These are phyloP conservation scores for Russula earlei DNA, from an alignment of 768 basidiomycete genomes.

Conservation along the genomic window DNA sequence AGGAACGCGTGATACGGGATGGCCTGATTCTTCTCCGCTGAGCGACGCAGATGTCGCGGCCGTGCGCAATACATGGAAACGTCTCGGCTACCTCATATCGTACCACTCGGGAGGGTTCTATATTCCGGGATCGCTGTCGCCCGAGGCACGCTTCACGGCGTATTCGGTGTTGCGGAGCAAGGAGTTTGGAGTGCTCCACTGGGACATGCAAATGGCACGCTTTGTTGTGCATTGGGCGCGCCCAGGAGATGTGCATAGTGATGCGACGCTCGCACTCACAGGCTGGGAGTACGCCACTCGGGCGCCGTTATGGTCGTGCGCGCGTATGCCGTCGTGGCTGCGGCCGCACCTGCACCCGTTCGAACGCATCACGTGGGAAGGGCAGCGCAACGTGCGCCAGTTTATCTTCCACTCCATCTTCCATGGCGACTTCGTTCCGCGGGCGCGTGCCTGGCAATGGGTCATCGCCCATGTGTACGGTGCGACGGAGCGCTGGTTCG, in stretches of 20 bases:
- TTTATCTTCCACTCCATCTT: conserved; percentile 22
- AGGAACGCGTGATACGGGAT: conserved; percentile 16
- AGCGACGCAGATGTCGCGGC: conserved; percentile 21
- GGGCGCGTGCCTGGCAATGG: conserved; percentile 22
- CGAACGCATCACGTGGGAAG: conserved; percentile 23
- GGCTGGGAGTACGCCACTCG: conserved; percentile 28
- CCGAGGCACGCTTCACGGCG: conserved; percentile 22
- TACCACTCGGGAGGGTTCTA: conserved; percentile 28
- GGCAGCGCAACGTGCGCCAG: conserved; percentile 22
- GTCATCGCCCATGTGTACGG: conserved; percentile 26
- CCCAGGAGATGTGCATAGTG: conserved; percentile 13
- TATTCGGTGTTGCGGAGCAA: conserved; percentile 22
- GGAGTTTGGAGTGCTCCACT: conserved; percentile 24
- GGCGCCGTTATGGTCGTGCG: conserved; percentile 28
- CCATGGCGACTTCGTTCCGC: conserved; percentile 13
- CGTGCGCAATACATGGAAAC: conserved; percentile 24
- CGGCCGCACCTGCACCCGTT: conserved; percentile 17
- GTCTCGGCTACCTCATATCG: conserved; percentile 21
- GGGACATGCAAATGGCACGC: conserved; percentile 27
- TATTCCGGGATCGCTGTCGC: conserved; percentile 23
- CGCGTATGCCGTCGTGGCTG: conserved; percentile 26
- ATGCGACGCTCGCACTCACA: conserved; percentile 22
- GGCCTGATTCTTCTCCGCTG: conserved; percentile 18
- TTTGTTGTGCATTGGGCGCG: conserved; percentile 24
- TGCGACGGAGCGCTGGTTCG: conserved; percentile 28